Base-by-base conservation (phyloP, 1,139 yeast species). In the Arxiozyma telluris region DNA sequence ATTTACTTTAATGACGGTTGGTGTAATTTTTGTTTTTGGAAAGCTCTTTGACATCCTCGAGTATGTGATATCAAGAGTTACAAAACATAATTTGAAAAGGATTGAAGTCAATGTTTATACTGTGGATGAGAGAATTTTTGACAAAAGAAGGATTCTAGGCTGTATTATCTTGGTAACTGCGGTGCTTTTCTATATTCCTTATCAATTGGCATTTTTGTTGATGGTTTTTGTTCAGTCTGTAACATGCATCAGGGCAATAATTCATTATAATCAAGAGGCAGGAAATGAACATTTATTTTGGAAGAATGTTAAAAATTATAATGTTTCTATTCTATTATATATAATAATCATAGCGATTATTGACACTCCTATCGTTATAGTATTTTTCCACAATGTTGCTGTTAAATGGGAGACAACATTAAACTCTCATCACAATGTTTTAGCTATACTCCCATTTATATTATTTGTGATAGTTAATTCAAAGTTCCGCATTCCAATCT, bases 401-500 rank as follows among this genome's bases (percentile, higher is more conserved):
- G 76, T 85, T 44, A 79, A 76, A 59, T 85, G 93, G 91, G 78
- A 74, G 53, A 84, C 90, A 0, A 87, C 91, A 23, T 85, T 86
- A 61, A 80, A 85, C 18, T 83, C 91, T 0, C 93, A 85, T 65
- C 93, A 85, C 65, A 85, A 85, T 63, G 72, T 84, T 50, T 67
- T 85, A 55, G 84, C 90, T 0, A 78, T 86, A 21, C 67, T 83
- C 15, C 91, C 93, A 0, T 79, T 83, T 0, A 72, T 84, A 17
- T 59, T 80, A 9, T 62, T 83, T 43, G 76, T 78, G 44, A 80
- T 78, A 57, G 66, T 73, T 46, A 77, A 81, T 61, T 62, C 70
- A 1, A 55, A 58, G 11, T 59, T 60, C 34, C 60, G 57, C 27
- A 58, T 65, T 20, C 70, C 70, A 21, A 44, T 25, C 3, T 57